Conservation (phyloP, 768 basidiomycete genomes). For the Psilocybe cyanescens region DNA sequence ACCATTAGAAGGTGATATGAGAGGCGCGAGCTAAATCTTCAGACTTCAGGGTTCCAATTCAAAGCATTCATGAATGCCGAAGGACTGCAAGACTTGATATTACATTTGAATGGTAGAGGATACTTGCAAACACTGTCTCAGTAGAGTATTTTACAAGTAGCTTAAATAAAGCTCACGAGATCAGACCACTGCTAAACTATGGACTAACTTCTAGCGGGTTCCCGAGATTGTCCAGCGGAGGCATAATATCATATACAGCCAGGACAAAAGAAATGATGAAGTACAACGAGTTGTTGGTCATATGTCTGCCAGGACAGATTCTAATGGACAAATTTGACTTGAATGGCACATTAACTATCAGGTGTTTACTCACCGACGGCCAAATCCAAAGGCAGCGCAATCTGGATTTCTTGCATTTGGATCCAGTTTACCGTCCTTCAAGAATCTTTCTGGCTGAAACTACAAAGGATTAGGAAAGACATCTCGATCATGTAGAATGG, state of each 20-base stretch:
- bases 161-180: conserved; percentile 2
- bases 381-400: conserved; percentile 35
- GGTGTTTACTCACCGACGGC: conserved; percentile 28
- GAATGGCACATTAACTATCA: no score
- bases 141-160: no score
- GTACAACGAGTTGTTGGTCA: conserved; percentile 20
- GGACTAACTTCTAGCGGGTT: conserved; percentile 1
- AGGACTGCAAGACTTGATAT: not conserved
- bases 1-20: no score
- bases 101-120: conserved; percentile 13
- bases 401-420: conserved; percentile 26
- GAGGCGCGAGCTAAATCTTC: no score
- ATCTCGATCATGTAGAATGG: conserved; percentile 35
- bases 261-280: conserved; percentile 17
- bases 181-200: conserved; percentile 3
- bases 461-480: conserved; percentile 40
- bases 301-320: conserved; percentile 23
- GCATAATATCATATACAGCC: conserved; percentile 19
- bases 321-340: not conserved
- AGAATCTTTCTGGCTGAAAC: conserved; percentile 34
- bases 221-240: conserved; percentile 16
- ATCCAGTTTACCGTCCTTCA: conserved; percentile 27
- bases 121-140: conserved; percentile 2
- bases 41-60: not conserved
- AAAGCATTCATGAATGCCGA: not conserved